Evolutionary conservation across 257 asterid genomes (phyloP), one percentile per base, ranked within the genome.

Genomic region (Haberlea rhodopensis): DNA sequence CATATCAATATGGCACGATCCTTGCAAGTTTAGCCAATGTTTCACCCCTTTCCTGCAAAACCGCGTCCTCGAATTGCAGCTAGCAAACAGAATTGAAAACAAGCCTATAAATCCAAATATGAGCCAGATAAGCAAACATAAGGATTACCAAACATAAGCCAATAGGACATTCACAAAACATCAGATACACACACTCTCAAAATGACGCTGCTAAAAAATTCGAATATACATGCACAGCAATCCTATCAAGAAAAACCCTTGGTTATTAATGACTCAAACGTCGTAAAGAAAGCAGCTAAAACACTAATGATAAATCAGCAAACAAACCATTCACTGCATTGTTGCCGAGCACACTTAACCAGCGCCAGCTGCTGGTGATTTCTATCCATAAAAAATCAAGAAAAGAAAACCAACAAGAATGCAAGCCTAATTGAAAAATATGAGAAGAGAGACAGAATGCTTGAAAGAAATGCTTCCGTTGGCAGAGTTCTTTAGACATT

Each of bases 261-360:
- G 22, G 2, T 5, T 0, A 15, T 52, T 52, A 28, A 27, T 32
- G 15, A 55, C 21, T 27, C 8, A n/a, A 59, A n/a, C 20, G 11
- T 19, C 64, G 24, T 31, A 31, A 31, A 31, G 7, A 11, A 31
- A 56, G 52, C 71, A 31, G 40, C 2, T 43, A 32, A 31, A 66
- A 16, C 26, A n/a, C 18, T 21, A 15, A 9, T 3, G 29, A 28
- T 52, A 53, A 48, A 63, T 57, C 20, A 63, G 34, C 31, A 71
- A 66, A 66, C 80, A 46, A 72, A 90, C 97, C 98, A 91, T 91
- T 86, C 95, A 27, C 80, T 83, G 80, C 83, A 77, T 25, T 86
- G 80, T 11, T 84, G 96, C 63, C 85, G 66, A 0, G 90, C 82
- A 54, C 79, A 77, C 75, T 87, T 87, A 45, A 82, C 67, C 61